These are phyloP conservation scores for Paecilomyces variotii DNA, from an alignment of 2,329 filamentous ascomycete genomes.

Conservation along the genomic window DNA sequence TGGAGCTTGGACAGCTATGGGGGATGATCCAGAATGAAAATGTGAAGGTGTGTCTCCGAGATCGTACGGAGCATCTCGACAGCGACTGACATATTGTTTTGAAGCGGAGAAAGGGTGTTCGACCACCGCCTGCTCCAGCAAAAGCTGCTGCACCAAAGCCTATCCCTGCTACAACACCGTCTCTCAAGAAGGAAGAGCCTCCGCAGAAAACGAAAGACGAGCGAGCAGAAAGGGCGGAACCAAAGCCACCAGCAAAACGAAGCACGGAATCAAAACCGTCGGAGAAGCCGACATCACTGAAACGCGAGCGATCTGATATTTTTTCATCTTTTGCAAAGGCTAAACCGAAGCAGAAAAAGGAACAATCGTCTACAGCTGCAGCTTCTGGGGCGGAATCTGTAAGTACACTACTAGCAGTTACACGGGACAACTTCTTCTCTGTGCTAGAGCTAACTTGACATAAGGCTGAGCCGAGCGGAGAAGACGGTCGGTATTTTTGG, in stretches of 20 bases:
- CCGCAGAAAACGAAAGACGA: conserved; percentile 15
- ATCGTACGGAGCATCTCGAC: background rate
- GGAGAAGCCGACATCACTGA: conserved; percentile 39
- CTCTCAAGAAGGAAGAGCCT: conserved; percentile 18
- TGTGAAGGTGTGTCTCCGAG: conserved; percentile 43
- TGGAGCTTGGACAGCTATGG: conserved; percentile 54
- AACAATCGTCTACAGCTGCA: conserved; percentile 32
- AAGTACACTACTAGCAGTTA: conserved; percentile 13
- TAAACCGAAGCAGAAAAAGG: conserved; percentile 50
- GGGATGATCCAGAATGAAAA: conserved; percentile 68
- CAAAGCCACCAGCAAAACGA: conserved; percentile 19
- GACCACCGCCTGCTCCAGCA: conserved; percentile 26
- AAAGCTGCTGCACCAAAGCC: conserved; percentile 25
- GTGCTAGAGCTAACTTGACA: conserved; percentile 8
- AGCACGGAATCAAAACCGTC: conserved; percentile 23
- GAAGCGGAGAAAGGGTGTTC: conserved; percentile 42
- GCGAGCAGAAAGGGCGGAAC: conserved; percentile 17
- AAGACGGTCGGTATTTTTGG: conserved; percentile 39
- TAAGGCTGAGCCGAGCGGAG: conserved; percentile 30
- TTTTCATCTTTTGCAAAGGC: conserved; percentile 73
- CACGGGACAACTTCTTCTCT: conserved; percentile 12
- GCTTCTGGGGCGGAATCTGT: conserved; percentile 25
- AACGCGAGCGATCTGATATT: conserved; percentile 57
- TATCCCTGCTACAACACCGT: conserved; percentile 28
- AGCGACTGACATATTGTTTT: conserved; percentile 3